These are phyloP conservation scores for Salicornia ramosissima DNA, from an alignment of 148 eudicot genomes.

Conservation along the genomic window DNA sequence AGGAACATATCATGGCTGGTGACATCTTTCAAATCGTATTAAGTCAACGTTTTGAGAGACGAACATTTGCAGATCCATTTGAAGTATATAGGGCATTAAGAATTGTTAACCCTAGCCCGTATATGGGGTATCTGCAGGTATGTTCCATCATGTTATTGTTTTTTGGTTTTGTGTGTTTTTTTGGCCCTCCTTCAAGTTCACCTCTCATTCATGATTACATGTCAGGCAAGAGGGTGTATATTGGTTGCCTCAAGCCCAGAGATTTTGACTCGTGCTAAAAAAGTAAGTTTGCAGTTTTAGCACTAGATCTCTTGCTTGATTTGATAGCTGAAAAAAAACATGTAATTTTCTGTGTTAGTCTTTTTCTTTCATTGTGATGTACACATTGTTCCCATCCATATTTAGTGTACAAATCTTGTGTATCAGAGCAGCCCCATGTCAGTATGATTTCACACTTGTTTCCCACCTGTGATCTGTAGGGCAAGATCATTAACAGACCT, in stretches of 20 bases:
- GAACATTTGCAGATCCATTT: conserved; percentile 98
- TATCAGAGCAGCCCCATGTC: not conserved
- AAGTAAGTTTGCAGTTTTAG: conserved; percentile 36
- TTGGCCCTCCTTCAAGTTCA: not conserved
- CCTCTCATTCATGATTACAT: conserved; percentile 16
- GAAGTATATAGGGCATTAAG: conserved; percentile 96
- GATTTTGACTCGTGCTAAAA: conserved; percentile 90
- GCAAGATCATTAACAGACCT: conserved; percentile 79
- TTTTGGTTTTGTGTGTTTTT: not conserved
- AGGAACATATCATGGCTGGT: conserved; percentile 96
- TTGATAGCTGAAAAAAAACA: not conserved
- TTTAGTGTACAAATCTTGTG: not conserved
- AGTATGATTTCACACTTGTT: conserved; percentile 8
- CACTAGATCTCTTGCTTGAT: not conserved
- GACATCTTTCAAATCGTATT: conserved; percentile 96
- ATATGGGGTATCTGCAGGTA: conserved; percentile 94
- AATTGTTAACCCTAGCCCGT: conserved; percentile 98
- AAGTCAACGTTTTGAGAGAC: conserved; percentile 93
- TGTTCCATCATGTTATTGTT: conserved; percentile 14
- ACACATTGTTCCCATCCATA: not conserved
- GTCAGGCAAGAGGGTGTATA: conserved; percentile 92
- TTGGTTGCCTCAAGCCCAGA: conserved; percentile 99
- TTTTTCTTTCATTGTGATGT: not conserved
- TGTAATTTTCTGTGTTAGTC: not conserved
- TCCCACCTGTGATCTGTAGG: conserved; percentile 31